A percentile compares a stretch with the other conserved stretches of the same genome.
Conservation (phyloP, 2,329 filamentous ascomycete genomes). For the Colletotrichum kahawae region DNA sequence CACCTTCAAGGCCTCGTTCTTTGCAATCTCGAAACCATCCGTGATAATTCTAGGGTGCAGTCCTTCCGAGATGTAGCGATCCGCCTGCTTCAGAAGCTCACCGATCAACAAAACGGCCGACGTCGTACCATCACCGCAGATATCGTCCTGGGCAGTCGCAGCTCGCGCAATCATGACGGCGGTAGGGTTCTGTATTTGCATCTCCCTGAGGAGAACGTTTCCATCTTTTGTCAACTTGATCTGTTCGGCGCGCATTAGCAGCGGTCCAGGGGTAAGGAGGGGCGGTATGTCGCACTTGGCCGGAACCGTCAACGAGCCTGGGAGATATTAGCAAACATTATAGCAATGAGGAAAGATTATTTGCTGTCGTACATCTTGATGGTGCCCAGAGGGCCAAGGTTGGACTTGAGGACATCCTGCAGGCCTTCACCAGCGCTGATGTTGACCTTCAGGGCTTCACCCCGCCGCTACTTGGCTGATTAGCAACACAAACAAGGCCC, state of each 20-base stretch:
- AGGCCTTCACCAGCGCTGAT: constrained; percentile 94
- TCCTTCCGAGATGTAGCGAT: constrained; percentile 95
- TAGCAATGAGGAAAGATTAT: not conserved
- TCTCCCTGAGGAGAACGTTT: constrained; percentile 79
- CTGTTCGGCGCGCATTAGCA: constrained; percentile 44
- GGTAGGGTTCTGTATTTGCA: constrained; percentile 98
- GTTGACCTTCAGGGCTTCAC: constrained; percentile 96
- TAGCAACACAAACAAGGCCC: constrained; percentile 45
- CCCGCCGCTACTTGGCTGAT: constrained; percentile 73
- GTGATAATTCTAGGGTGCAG: constrained; percentile 96
- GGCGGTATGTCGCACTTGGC: constrained; percentile 56
- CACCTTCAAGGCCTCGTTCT: constrained; percentile 88
- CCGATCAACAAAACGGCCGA: constrained; percentile 95
- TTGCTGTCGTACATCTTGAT: constrained; percentile 81
- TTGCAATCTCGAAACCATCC: constrained; percentile 96
- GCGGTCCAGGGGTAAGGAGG: not conserved
- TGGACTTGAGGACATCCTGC: constrained; percentile 94
- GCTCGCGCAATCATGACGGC: constrained; percentile 84
- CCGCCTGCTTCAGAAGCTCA: constrained; percentile 96
- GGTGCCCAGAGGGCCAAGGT: constrained; percentile 90
- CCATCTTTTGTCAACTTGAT: constrained; percentile 99
- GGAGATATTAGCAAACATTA: constrained; percentile 28
- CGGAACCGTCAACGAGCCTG: constrained; percentile 73
- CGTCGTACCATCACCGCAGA: constrained; percentile 96
- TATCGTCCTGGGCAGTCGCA: constrained; percentile 97